phyloP scores from a whole-genome alignment of 2,329 filamentous ascomycete species.

The Arthrinium puccinioides region DNA sequence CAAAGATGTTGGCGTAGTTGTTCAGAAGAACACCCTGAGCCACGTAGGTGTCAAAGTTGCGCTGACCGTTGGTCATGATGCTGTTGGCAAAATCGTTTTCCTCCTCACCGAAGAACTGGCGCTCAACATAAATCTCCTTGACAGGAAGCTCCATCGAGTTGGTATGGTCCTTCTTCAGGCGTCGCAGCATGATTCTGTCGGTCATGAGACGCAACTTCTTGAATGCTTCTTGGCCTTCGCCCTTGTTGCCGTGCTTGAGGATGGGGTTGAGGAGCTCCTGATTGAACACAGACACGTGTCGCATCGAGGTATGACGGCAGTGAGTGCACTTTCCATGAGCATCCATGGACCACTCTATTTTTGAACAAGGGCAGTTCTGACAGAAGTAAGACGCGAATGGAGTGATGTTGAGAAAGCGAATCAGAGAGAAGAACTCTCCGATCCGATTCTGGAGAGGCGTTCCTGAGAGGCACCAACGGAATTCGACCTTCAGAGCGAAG shows the following conservation, averaged over 20 bases:
- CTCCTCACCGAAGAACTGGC: constrained; percentile 93
- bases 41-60: constrained; percentile 93
- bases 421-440: constrained; percentile 90
- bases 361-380: constrained; percentile 74
- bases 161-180: constrained; percentile 88
- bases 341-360: constrained; percentile 76
- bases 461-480: constrained; percentile 93
- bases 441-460: constrained; percentile 96
- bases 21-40: constrained; percentile 89
- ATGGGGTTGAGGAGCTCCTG: constrained; percentile 89
- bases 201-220: constrained; percentile 81
- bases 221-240: constrained; percentile 63
- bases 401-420: constrained; percentile 82
- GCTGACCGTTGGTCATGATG: constrained; percentile 86
- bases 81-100: constrained; percentile 93
- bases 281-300: constrained; percentile 76
- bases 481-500: constrained; percentile 79
- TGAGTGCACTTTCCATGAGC: constrained; percentile 61
- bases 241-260: constrained; percentile 52
- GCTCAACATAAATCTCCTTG: constrained; percentile 86
- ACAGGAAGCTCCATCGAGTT: constrained; percentile 94
- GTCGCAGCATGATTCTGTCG: constrained; percentile 89
- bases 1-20: constrained; percentile 98
- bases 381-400: constrained; percentile 95
- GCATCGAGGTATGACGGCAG: constrained; percentile 25